Percentiles rank a stretch among this genome's conserved stretches.
These are phyloP conservation scores for Agaricus subrufescens DNA, from an alignment of 768 basidiomycete genomes.

Conservation along the genomic window DNA sequence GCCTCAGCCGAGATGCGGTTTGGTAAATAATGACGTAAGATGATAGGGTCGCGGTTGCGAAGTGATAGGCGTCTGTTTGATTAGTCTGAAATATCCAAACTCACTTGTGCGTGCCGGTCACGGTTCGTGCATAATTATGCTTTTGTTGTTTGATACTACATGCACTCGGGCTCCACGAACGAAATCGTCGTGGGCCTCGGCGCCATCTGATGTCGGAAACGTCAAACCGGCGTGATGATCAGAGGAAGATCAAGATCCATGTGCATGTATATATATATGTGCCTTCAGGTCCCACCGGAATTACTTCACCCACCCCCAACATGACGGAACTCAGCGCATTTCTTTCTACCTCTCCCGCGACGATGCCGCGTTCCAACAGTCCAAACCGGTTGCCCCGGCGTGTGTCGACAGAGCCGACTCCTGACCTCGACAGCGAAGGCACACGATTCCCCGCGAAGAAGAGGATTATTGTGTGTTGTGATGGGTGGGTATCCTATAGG, in stretches of 20 bases:
- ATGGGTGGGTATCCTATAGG: constrained; percentile 48
- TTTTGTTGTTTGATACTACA: neutral
- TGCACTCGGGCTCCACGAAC: neutral
- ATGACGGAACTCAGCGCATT: neutral
- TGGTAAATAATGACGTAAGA: constrained; percentile 46
- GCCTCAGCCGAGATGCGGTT: constrained; percentile 72
- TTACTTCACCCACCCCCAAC: neutral
- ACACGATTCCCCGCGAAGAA: constrained; percentile 33
- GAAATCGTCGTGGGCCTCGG: constrained; percentile 1
- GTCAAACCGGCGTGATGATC: neutral
- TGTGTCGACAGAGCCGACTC: constrained; percentile 26
- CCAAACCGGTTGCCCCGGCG: constrained; percentile 28
- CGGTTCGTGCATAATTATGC: neutral
- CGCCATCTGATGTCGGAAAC: constrained; percentile 1
- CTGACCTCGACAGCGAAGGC: constrained; percentile 12
- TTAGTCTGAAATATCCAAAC: neutral
- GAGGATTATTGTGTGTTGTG: constrained; percentile 69
- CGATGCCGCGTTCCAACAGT: constrained; percentile 7
- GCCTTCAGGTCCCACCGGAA: too few relatives aligned
- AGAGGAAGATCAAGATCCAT: too few relatives aligned
- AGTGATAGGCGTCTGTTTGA: neutral
- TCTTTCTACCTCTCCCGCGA: neutral
- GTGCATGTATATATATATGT: neutral
- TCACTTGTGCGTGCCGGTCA: neutral
- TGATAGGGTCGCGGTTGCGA: too few relatives aligned